Evolutionary conservation across 1,284 basidiomycete genomes (phyloP), one percentile per base, ranked within the genome.

Genomic region (Cryptococcus sp.): DNA sequence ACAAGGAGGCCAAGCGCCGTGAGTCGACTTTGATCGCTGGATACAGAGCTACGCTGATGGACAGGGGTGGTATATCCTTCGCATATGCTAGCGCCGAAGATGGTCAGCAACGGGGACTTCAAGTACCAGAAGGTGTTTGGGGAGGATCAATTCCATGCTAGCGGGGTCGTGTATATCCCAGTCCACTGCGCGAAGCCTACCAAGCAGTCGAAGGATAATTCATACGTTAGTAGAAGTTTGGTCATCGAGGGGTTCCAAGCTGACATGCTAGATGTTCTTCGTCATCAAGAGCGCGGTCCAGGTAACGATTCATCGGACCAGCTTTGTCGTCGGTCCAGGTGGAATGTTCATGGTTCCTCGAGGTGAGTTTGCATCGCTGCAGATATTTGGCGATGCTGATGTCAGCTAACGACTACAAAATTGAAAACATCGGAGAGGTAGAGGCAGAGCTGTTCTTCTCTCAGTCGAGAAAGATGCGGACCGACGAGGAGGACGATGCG

Each of bases 81-180:
- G 24, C n/a, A 28, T 14, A 5, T 32, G 9, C 48, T 59, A 4
- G 36, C 46, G 65, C 83, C 86, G 11, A 74, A 80, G n/a, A 78
- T 74, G 46, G 73, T 79, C 16, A 78, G 81, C 3, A 79, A 78
- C 14, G 78, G 79, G 38, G 77, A 80, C 21, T 98, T 93, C 80
- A 76, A 76, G 24, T 98, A 92, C 68, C 85, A 95, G 66, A 95
- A 94, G 73, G 80, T 94, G n/a, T 95, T 95, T 68, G 83, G 84
- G n/a, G 91, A 97, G 57, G 85, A 82, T 42, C 83, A 88, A 42
- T 93, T 89, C 39, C 83, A 95, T 60, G 93, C 93, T 0, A 85
- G 89, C 16, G 95, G 95, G 0, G 81, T 91, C 47, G 77, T 97
- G 31, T 77, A 82, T 43, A 85, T 98, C 34, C 88, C 89, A 4